Percentiles rank a stretch among this genome's conserved stretches.
Evolutionary conservation across 768 basidiomycete species (phyloP).

Genomic region (Suillus fuscotomentosus): DNA sequence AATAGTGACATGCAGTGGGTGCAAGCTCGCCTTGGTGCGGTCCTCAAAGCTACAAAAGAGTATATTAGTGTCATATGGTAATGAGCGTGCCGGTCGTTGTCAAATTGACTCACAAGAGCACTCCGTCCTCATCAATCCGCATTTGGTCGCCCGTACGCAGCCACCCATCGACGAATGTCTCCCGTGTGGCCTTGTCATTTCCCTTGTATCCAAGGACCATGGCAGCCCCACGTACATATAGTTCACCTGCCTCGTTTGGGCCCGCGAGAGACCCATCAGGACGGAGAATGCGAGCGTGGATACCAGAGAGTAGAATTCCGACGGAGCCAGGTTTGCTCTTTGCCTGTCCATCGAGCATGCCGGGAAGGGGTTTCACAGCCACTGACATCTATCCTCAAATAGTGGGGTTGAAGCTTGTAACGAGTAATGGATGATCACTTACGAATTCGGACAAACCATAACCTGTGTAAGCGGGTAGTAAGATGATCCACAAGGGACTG

Average conservation of each 20-base stretch:
- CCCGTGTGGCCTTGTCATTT: constrained; percentile 57
- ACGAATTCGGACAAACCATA: constrained; percentile 65
- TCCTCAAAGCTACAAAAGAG: constrained; percentile 52
- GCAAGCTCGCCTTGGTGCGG: constrained; percentile 50
- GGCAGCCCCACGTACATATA: constrained; percentile 51
- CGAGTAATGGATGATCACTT: constrained; percentile 18
- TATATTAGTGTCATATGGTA: not conserved
- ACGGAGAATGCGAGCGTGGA: constrained; percentile 53
- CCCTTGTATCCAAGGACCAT: constrained; percentile 63
- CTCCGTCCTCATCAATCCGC: constrained; percentile 48
- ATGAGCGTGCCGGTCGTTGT: not conserved
- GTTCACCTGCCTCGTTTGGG: constrained; percentile 57
- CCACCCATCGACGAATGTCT: constrained; percentile 68
- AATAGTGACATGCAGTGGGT: constrained; percentile 16
- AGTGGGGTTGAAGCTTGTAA: not conserved
- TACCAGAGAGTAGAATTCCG: constrained; percentile 55
- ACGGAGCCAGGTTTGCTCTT: constrained; percentile 36
- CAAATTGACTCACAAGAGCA: constrained; percentile 50
- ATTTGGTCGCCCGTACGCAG: constrained; percentile 66
- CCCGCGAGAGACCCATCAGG: constrained; percentile 53
- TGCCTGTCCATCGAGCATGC: constrained; percentile 38
- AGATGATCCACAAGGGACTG: not conserved
- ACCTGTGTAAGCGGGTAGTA: constrained; percentile 31
- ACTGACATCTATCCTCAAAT: not conserved
- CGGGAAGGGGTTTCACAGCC: constrained; percentile 38